Evolutionary conservation across 2,329 filamentous ascomycete genomes (phyloP).

Genomic region (Monilinia polystroma): DNA sequence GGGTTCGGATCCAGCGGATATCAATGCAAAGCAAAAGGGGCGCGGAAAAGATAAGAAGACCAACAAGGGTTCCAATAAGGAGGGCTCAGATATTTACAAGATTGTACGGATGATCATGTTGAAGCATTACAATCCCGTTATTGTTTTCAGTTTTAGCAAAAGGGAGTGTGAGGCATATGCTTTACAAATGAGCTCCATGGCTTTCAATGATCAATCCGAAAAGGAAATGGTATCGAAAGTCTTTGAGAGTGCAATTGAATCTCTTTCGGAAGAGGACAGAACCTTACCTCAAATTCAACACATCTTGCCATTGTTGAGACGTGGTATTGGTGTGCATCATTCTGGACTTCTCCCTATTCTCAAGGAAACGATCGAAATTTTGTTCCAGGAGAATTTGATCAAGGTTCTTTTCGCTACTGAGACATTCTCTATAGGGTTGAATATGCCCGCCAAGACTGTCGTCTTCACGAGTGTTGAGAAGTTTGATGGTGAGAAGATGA

Average conservation of each 20-base stretch:
- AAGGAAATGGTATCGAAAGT: slow-evolving; percentile 93
- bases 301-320: slow-evolving; percentile 81
- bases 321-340: slow-evolving; percentile 96
- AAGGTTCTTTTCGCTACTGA: slow-evolving; percentile 98
- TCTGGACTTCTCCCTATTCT: slow-evolving; percentile 91
- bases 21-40: slow-evolving; percentile 76
- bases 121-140: slow-evolving; percentile 96
- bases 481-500: slow-evolving; percentile 77
- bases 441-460: slow-evolving; percentile 99
- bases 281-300: slow-evolving; percentile 86
- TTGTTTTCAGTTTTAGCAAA: slow-evolving; percentile 99
- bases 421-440: slow-evolving; percentile 96
- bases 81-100: slow-evolving; percentile 87
- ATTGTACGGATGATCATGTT: slow-evolving; percentile 99
- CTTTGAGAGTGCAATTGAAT: slow-evolving; percentile 89
- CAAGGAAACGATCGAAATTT: slow-evolving; percentile 97
- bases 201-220: slow-evolving; percentile 95
- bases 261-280: slow-evolving; percentile 87
- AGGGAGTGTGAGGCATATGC: slow-evolving; percentile 91
- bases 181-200: slow-evolving; percentile 78
- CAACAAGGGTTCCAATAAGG: slow-evolving; percentile 77
- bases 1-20: slow-evolving; percentile 77
- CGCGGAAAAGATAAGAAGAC: slow-evolving; percentile 89
- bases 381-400: slow-evolving; percentile 97
- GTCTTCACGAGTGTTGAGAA: slow-evolving; percentile 98